A percentile compares a stretch with the other conserved stretches of the same genome.
These are phyloP conservation scores for Stephania japonica DNA, from an alignment of 164 flowering plant species.

Conservation along the genomic window DNA sequence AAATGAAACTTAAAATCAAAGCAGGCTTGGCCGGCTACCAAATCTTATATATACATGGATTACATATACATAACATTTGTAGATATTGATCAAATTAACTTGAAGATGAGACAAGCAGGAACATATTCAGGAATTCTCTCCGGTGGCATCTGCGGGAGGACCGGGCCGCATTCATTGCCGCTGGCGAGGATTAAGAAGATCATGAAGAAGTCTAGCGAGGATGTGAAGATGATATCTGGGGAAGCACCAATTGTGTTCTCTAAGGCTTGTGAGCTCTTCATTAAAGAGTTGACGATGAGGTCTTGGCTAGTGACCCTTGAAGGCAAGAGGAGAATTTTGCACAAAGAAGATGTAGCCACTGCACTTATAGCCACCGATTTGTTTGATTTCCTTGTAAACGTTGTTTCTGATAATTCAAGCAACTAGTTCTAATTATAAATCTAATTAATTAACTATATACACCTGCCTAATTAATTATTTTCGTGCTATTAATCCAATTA, in stretches of 20 bases:
- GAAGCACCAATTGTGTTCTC: constrained; percentile 74
- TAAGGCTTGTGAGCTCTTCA: constrained; percentile 66
- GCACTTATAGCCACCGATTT: constrained; percentile 54
- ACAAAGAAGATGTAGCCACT: constrained; percentile 52
- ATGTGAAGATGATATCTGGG: constrained; percentile 72
- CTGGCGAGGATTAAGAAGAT: constrained; percentile 80
- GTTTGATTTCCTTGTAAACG: constrained; percentile 56
- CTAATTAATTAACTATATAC: neutral
- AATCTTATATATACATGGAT: constrained; percentile 1
- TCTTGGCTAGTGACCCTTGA: constrained; percentile 56
- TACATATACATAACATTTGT: neutral
- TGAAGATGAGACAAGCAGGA: constrained; percentile 51
- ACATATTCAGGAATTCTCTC: constrained; percentile 37
- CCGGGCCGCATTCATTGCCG: constrained; percentile 56
- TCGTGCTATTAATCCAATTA: too few species aligned
- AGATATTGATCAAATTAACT: neutral
- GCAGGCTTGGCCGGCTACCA: constrained; percentile 28
- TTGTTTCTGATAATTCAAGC: constrained; percentile 30
- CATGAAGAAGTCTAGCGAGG: constrained; percentile 63
- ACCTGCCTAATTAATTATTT: too few species aligned
- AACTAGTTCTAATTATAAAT: neutral
- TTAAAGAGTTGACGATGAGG: constrained; percentile 48
- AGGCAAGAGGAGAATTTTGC: constrained; percentile 58
- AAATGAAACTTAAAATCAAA: neutral
- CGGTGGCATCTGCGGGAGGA: constrained; percentile 37